Evolutionary conservation across 2,329 filamentous ascomycete genomes (phyloP).

Genomic region (Neopestalotiopsis sp.): DNA sequence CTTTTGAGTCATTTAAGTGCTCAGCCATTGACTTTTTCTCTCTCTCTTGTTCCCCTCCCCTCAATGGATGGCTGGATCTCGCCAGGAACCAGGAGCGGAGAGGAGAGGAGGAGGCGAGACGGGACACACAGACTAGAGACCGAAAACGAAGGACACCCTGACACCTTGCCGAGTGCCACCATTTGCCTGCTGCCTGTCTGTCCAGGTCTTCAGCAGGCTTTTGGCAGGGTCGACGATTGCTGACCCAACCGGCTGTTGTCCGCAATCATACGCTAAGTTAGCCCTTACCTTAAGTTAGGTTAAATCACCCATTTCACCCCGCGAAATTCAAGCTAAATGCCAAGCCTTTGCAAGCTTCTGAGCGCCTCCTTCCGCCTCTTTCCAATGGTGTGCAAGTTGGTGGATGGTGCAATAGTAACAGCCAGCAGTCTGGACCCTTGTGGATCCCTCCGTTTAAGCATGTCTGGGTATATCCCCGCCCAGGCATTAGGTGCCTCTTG

Average conservation of each 20-base stretch:
- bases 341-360: not conserved
- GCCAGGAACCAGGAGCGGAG: not conserved
- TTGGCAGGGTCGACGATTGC: no score
- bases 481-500: not conserved
- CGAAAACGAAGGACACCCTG: no score
- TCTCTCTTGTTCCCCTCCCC: no score
- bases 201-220: no score
- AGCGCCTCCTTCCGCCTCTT: not conserved
- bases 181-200: no score
- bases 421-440: conserved; percentile 14
- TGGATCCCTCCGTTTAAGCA: not conserved
- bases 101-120: not conserved
- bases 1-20: no score
- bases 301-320: not conserved
- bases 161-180: no score
- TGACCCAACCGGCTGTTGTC: not conserved
- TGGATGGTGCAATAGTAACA: conserved; percentile 7
- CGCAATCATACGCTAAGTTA: not conserved
- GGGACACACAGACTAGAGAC: no score
- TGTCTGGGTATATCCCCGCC: not conserved
- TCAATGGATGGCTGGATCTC: not conserved
- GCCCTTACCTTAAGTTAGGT: not conserved
- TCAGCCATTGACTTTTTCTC: no score
- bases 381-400: not conserved
- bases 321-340: conserved; percentile 12